phyloP scores from a whole-genome alignment of 768 basidiomycete species.

The Naematelia encephala region DNA sequence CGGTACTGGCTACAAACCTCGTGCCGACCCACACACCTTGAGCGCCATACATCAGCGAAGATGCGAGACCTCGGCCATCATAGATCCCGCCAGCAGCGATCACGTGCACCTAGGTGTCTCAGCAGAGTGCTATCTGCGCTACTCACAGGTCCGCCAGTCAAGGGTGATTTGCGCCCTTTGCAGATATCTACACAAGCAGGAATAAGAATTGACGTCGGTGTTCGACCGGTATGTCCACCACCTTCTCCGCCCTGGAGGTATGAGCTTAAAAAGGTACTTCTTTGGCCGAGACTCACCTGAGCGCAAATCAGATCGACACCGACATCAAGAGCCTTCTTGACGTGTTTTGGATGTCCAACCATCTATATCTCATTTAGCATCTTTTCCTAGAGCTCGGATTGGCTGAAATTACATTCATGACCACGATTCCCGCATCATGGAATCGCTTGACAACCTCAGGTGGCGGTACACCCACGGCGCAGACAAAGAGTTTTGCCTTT shows the following conservation, averaged over 20 bases:
- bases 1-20: constrained; percentile 76
- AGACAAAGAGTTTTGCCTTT: constrained; percentile 82
- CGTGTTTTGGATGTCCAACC: constrained; percentile 82
- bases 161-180: constrained; percentile 69
- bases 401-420: constrained; percentile 73
- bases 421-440: constrained; percentile 75
- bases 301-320: constrained; percentile 93
- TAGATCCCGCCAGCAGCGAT: constrained; percentile 88
- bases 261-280: background rate
- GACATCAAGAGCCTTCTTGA: constrained; percentile 57
- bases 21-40: constrained; percentile 81
- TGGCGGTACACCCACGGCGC: constrained; percentile 76
- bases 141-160: constrained; percentile 68
- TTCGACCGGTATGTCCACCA: constrained; percentile 85
- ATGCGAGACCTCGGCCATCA: constrained; percentile 81
- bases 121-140: background rate
- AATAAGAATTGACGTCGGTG: constrained; percentile 78
- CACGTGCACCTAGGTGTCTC: constrained; percentile 60
- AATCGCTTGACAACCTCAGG: constrained; percentile 72
- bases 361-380: constrained; percentile 26
- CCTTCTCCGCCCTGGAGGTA: constrained; percentile 74
- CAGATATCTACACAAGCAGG: constrained; percentile 84
- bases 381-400: background rate
- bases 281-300: constrained; percentile 47
- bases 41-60: constrained; percentile 84